phyloP scores from a whole-genome alignment of 352 stramenopile species.

The Phytophthora melonis region DNA sequence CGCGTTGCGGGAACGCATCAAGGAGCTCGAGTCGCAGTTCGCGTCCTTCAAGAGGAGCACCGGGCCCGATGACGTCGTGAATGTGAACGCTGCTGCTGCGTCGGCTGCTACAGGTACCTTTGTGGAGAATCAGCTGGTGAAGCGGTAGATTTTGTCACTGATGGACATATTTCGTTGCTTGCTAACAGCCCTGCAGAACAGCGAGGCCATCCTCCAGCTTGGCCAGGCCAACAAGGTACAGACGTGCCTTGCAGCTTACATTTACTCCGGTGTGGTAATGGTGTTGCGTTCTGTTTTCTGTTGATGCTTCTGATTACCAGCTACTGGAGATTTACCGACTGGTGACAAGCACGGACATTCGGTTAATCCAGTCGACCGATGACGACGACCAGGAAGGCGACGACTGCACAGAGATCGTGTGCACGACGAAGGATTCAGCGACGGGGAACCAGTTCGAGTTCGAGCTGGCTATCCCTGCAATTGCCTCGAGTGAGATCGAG shows the following conservation, averaged over 20 bases:
- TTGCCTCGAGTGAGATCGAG: slow-evolving; percentile 78
- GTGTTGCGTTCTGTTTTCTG: neutral
- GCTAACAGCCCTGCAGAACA: slow-evolving; percentile 45
- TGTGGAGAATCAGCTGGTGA: neutral
- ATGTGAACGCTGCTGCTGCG: slow-evolving; percentile 43
- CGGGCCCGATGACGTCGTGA: slow-evolving; percentile 48
- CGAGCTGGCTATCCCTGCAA: slow-evolving; percentile 73
- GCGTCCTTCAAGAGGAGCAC: slow-evolving; percentile 57
- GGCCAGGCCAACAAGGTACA: slow-evolving; percentile 78
- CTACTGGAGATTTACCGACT: slow-evolving; percentile 82
- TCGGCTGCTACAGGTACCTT: slow-evolving; percentile 34
- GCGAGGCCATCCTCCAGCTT: slow-evolving; percentile 61
- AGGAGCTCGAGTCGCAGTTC: slow-evolving; percentile 67
- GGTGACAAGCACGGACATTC: slow-evolving; percentile 82
- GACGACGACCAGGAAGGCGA: slow-evolving; percentile 61
- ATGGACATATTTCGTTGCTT: neutral
- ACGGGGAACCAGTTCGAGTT: slow-evolving; percentile 79
- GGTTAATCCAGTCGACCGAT: slow-evolving; percentile 66
- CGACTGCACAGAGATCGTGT: slow-evolving; percentile 73
- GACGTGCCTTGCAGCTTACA: neutral
- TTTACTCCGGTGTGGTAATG: neutral
- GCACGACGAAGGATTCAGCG: slow-evolving; percentile 70
- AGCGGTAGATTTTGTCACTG: too few species aligned
- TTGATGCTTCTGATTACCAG: slow-evolving; percentile 38
- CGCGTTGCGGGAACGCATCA: slow-evolving; percentile 50